Evolutionary conservation across 148 eudicot genomes (phyloP).

Genomic region (Vaccinium myrtillus): DNA sequence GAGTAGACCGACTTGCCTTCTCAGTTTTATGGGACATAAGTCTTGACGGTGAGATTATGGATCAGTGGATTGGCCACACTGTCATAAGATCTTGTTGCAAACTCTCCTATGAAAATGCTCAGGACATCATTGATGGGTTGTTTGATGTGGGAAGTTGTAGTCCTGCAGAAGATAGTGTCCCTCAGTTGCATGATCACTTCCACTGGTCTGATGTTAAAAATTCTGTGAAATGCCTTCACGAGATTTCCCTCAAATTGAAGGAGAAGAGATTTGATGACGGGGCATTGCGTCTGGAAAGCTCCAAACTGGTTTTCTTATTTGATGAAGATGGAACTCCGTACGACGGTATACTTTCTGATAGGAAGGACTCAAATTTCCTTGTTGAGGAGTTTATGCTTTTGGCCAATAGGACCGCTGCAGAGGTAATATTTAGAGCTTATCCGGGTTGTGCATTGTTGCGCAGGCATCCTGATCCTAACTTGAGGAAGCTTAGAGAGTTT

Average conservation of each 20-base stretch:
- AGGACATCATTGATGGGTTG: constrained; percentile 66
- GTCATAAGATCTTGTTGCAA: constrained; percentile 85
- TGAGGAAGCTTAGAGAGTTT: constrained; percentile 68
- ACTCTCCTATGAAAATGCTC: constrained; percentile 90
- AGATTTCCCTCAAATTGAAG: constrained; percentile 57
- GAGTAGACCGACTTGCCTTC: constrained; percentile 82
- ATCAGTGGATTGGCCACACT: constrained; percentile 87
- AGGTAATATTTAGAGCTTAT: constrained; percentile 69
- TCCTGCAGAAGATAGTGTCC: constrained; percentile 29
- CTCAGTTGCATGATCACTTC: constrained; percentile 58
- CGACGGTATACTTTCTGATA: constrained; percentile 50
- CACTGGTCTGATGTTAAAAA: constrained; percentile 57
- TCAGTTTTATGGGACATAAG: constrained; percentile 83
- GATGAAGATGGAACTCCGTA: constrained; percentile 75
- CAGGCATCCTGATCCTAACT: constrained; percentile 87
- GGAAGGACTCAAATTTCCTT: constrained; percentile 66
- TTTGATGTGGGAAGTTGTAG: constrained; percentile 26
- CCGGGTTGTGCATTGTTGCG: constrained; percentile 73
- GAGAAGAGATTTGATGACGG: constrained; percentile 66
- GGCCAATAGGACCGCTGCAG: constrained; percentile 89
- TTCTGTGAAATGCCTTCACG: constrained; percentile 58
- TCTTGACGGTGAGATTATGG: constrained; percentile 56
- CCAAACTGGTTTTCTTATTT: constrained; percentile 60
- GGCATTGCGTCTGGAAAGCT: constrained; percentile 68
- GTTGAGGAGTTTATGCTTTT: constrained; percentile 96